These are phyloP conservation scores for Trypanosoma vivax DNA, from an alignment of 208 protist genomes.

Conservation along the genomic window DNA sequence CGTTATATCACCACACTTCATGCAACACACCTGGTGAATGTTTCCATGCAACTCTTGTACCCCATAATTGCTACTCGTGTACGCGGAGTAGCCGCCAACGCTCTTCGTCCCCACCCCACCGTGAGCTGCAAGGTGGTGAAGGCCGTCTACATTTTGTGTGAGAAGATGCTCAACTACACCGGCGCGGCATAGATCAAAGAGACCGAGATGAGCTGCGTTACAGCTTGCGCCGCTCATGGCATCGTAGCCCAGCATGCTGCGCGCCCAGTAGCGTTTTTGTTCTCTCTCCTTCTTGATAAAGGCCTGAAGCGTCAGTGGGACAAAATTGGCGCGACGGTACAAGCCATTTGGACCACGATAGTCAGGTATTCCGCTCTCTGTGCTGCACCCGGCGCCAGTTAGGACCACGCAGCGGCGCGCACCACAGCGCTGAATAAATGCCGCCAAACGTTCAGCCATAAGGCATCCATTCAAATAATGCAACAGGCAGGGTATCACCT, in stretches of 20 bases:
- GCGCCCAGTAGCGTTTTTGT: slow-evolving; percentile 72
- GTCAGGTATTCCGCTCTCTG: slow-evolving; percentile 79
- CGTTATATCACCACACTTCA: slow-evolving; percentile 39
- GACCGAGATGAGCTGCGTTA: slow-evolving; percentile 52
- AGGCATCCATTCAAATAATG: not conserved
- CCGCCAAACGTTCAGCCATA: slow-evolving; percentile 10
- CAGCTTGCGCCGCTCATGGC: slow-evolving; percentile 50
- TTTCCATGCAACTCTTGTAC: slow-evolving; percentile 72
- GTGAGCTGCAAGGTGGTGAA: slow-evolving; percentile 69
- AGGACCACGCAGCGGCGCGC: slow-evolving; percentile 32
- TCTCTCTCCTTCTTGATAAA: slow-evolving; percentile 58
- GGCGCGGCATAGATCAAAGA: slow-evolving; percentile 27
- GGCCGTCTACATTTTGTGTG: slow-evolving; percentile 79
- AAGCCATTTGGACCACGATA: slow-evolving; percentile 65
- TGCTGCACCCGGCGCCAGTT: slow-evolving; percentile 81
- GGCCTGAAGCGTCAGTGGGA: slow-evolving; percentile 53
- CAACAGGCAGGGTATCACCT: not conserved
- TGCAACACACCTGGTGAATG: slow-evolving; percentile 61
- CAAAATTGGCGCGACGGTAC: slow-evolving; percentile 60
- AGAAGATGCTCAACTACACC: slow-evolving; percentile 44
- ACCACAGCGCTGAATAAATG: slow-evolving; percentile 23
- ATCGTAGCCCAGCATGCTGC: slow-evolving; percentile 64
- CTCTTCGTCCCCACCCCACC: slow-evolving; percentile 31
- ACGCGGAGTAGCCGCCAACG: slow-evolving; percentile 27
- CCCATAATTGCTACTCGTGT: slow-evolving; percentile 34